Base-by-base conservation (phyloP, 371 early-diverging fungal species). In the Mortierella sp. region DNA sequence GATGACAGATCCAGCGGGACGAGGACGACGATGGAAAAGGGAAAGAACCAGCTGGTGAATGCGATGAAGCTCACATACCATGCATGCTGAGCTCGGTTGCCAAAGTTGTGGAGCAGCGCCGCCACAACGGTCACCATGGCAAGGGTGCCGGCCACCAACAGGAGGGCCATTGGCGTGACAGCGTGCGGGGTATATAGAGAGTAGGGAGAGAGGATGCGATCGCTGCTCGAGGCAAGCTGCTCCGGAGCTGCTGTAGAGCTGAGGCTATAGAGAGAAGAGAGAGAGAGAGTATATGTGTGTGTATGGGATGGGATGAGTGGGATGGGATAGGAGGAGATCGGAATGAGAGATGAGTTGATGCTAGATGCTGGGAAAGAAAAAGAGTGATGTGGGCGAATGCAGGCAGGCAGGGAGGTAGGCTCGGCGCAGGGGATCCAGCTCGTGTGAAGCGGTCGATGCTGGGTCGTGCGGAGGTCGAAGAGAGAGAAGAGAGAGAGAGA, bases 1-100 rank as follows among this genome's bases (percentile, higher is more conserved):
- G 97, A 96, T 23, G 94, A 88, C 55, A 97, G 85, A 81, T 97
- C 98, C 25, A 98, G 84, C 9, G 97, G 97, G 29, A 98, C 83
- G 21, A 98, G 87, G 58, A 95, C 84, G 16, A 96, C 88, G 67
- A 96, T 94, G 75, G 94, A 90, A 81, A 97, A 94, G 18, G 97
- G 96, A 62, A 95, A 90, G 72, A 92, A 92, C 95, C 95, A 97
- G 37, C 94, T 89, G 60, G 89, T 75, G 57, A 83, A 84, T 25
- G 92, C 85, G 23, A 87, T 85, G 46, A 84, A 64, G 57, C 89
- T 89, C 48, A 92, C 92, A 70, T 90, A 90, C 91, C 92, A 92
- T 55, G 90, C 84, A 50, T 90, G 90, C 30, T 75, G 82, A 53
- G 70, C 82, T 47, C 89, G 81, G 81, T 91, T 89, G 51, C 95